Percentiles rank a stretch among this genome's conserved stretches.
Conservation (phyloP, 2,329 filamentous ascomycete genomes). For the Elsinoe ampelina region DNA sequence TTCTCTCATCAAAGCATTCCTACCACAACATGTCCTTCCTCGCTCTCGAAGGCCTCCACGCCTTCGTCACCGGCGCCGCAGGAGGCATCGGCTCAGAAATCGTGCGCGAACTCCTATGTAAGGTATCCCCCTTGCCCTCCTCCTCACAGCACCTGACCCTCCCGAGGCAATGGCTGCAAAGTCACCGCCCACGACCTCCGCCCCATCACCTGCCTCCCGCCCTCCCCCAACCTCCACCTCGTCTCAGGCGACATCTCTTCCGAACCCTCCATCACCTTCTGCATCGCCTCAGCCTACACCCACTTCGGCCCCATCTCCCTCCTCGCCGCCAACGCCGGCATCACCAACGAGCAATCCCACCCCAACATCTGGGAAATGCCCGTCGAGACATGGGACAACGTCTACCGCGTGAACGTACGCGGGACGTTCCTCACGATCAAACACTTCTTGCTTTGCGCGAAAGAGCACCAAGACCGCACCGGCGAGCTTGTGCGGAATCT, state of each 20-base stretch:
- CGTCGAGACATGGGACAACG: constrained; percentile 43
- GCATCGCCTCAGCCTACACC: constrained; percentile 33
- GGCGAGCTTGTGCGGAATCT: constrained; percentile 39
- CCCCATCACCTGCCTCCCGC: constrained; percentile 26
- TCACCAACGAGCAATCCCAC: constrained; percentile 41
- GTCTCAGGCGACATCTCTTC: constrained; percentile 41
- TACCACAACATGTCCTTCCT: constrained; percentile 35
- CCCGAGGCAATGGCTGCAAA: constrained; percentile 43
- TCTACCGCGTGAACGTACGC: constrained; percentile 42
- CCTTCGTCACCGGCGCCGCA: constrained; percentile 46
- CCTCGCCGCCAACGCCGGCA: constrained; percentile 45
- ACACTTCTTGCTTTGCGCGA: constrained; percentile 41
- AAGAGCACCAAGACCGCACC: constrained; percentile 29
- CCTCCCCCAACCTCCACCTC: constrained; percentile 31
- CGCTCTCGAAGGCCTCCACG: constrained; percentile 40
- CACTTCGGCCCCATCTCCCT: constrained; percentile 45
- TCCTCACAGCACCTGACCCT: constrained; percentile 11
- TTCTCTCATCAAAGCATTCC: not conserved
- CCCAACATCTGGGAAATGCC: constrained; percentile 46
- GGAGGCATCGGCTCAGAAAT: constrained; percentile 44
- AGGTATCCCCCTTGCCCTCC: constrained; percentile 16
- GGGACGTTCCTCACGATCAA: constrained; percentile 49
- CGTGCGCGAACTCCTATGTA: constrained; percentile 45
- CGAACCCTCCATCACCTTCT: constrained; percentile 37
- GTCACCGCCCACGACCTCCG: constrained; percentile 45